Evolutionary conservation across 1,139 yeast species (phyloP).

Genomic region (Magnusiomyces ingens): DNA sequence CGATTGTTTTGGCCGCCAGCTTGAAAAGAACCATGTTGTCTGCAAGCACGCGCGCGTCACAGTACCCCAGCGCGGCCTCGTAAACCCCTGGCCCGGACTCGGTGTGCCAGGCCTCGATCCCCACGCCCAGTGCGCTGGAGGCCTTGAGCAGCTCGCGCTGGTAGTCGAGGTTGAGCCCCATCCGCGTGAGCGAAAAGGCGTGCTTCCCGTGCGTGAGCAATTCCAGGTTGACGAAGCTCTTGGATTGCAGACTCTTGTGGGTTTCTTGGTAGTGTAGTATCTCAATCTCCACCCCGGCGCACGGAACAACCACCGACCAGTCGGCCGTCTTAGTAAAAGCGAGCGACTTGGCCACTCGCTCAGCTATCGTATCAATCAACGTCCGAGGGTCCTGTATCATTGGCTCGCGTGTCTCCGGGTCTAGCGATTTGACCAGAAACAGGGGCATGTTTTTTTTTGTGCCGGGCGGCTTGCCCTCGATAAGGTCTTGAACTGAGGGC

Average conservation of each 20-base stretch:
- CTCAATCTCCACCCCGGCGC: conserved; percentile 35
- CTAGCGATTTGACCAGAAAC: conserved; percentile 28
- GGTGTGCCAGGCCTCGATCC: conserved; percentile 35
- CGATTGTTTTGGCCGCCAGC: conserved; percentile 30
- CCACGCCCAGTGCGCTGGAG: conserved; percentile 24
- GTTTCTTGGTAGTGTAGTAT: conserved; percentile 33
- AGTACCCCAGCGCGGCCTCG: conserved; percentile 34
- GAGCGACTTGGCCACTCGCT: conserved; percentile 15
- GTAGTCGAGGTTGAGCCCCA: conserved; percentile 29
- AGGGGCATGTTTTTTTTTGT: conserved; percentile 19
- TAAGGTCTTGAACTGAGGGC: too few relatives aligned
- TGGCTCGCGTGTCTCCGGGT: conserved; percentile 24
- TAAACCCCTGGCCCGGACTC: conserved; percentile 38
- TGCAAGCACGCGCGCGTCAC: conserved; percentile 29
- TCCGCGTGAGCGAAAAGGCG: conserved; percentile 34
- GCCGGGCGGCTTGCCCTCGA: background rate
- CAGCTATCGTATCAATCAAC: conserved; percentile 23
- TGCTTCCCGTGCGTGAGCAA: conserved; percentile 35
- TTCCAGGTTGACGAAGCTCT: conserved; percentile 25
- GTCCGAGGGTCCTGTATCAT: conserved; percentile 33
- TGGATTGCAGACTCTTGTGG: conserved; percentile 25
- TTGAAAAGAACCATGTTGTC: conserved; percentile 34
- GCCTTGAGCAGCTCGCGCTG: conserved; percentile 28
- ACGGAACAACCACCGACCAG: conserved; percentile 15
- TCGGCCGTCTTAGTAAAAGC: conserved; percentile 12